phyloP scores from a whole-genome alignment of 176 grass and related monocot genomes.

The Bolboschoenus planiculmis region DNA sequence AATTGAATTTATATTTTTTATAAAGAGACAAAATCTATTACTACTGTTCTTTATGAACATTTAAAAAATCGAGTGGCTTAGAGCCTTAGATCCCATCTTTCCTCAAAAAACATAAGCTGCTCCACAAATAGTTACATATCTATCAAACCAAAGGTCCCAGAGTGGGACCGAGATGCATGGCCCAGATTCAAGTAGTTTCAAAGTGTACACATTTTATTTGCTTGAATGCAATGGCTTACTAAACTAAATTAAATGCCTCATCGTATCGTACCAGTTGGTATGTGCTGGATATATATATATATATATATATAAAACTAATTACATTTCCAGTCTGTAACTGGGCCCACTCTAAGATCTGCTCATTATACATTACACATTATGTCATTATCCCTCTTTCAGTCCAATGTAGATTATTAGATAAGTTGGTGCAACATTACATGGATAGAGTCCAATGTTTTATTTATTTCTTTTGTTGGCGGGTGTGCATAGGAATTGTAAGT shows the following conservation, averaged over 20 bases:
- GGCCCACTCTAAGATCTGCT: not conserved
- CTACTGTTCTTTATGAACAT: too few relatives aligned
- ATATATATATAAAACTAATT: too few relatives aligned
- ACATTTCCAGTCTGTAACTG: not conserved
- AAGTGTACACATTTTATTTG: not conserved
- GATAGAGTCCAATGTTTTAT: not conserved
- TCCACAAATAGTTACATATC: not conserved
- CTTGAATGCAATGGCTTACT: not conserved
- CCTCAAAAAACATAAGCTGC: too few relatives aligned
- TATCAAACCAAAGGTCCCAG: not conserved
- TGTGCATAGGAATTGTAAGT: not conserved
- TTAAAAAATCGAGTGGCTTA: too few relatives aligned
- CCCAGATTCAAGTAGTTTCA: not conserved
- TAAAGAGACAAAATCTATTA: too few relatives aligned
- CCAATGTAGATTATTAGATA: not conserved
- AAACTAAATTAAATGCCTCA: slow-evolving; percentile 2
- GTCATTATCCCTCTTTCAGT: not conserved
- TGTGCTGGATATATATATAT: too few relatives aligned
- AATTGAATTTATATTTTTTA: not conserved
- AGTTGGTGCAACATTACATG: not conserved
- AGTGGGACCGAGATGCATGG: not conserved
- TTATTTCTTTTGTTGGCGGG: not conserved
- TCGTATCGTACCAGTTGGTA: not conserved
- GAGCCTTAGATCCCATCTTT: too few relatives aligned
- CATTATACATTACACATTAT: not conserved